Base-by-base conservation (phyloP, 2,329 filamentous ascomycete genomes). In the Dothiorella sarmentorum region DNA sequence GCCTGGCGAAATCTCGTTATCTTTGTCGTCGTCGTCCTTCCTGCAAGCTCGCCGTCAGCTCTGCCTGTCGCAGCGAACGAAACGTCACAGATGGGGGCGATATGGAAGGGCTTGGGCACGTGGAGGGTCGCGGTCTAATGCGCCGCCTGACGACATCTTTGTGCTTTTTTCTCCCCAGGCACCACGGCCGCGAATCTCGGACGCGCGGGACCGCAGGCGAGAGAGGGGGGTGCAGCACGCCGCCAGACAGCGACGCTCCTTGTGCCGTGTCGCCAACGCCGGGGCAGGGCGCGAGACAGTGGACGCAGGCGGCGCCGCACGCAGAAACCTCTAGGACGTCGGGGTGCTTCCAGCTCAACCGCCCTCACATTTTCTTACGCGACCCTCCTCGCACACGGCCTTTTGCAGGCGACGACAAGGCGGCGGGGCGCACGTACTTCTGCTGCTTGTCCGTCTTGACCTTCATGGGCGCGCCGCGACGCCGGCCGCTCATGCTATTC, bases 381-480 rank as follows among this genome's bases (percentile, higher is more conserved):
- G 56, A 59, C 31, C 44, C 35, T 56, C 26, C 35, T 56, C 31
- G 47, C 40, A 51, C 49, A 40, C 47, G 33, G 35, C 49, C n/a
- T 26, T 24, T 51, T 33, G 35, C 52, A 44, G 40, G n/a, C 22
- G 44, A 33, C 56, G 61, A 29, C 27, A 59, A 63, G 24, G 33
- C 45, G 49, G 43, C 38, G 42, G 24, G 43, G 52, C 24, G 59
- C 64, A 79, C 78, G 62, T 77, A 82, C 80, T 62, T 74, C 63
- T 74, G 70, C 61, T 78, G 76, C 65, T 82, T 81, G 68, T 82
- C 79, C 2, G 81, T 85, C 71, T 81, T 82, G 65, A 87, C 78
- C 56, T 79, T 72, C 26, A 74, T 67, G 61, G 71, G 72, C 13
- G 72, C 71, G 60, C 69, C 70, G 63, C 72, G 71, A 57, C 67